phyloP scores from a whole-genome alignment of 139 green algal species.

The Prasinococcaceae sp. region DNA sequence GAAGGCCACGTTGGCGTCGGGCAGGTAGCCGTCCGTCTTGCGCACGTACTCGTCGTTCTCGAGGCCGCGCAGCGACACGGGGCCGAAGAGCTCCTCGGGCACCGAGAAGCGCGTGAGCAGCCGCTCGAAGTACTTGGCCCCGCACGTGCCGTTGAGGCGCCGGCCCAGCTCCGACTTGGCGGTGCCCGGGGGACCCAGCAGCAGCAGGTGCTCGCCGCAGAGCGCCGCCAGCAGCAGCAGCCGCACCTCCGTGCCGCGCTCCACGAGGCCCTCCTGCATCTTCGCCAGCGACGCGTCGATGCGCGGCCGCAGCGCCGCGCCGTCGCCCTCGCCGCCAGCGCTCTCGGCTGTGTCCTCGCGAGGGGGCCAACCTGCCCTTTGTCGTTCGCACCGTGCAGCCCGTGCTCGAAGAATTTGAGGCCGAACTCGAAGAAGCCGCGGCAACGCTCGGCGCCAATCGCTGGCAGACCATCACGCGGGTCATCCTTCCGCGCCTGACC shows the following conservation, averaged over 20 bases:
- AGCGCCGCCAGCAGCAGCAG: conserved; percentile 16
- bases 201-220: conserved; percentile 18
- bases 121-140: conserved; percentile 71
- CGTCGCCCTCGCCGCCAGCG: too few species aligned
- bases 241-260: conserved; percentile 44
- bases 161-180: conserved; percentile 78
- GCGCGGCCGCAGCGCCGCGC: too few species aligned
- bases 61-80: conserved; percentile 70
- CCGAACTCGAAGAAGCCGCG: too few species aligned
- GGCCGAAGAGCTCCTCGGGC: conserved; percentile 84
- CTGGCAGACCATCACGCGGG: too few species aligned
- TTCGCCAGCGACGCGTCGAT: too few species aligned
- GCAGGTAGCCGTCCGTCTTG: conserved; percentile 78
- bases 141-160: conserved; percentile 40
- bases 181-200: conserved; percentile 57
- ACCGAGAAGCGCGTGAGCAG: conserved; percentile 83
- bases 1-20: conserved; percentile 55
- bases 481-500: too few species aligned
- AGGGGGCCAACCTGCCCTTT: too few species aligned
- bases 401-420: too few species aligned
- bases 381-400: too few species aligned
- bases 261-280: conserved; percentile 38
- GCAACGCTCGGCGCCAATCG: too few species aligned
- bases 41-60: conserved; percentile 81
- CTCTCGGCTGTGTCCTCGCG: too few species aligned